These are phyloP conservation scores for Pinus taeda DNA, from an alignment of 75 land plant genomes.

Conservation along the genomic window DNA sequence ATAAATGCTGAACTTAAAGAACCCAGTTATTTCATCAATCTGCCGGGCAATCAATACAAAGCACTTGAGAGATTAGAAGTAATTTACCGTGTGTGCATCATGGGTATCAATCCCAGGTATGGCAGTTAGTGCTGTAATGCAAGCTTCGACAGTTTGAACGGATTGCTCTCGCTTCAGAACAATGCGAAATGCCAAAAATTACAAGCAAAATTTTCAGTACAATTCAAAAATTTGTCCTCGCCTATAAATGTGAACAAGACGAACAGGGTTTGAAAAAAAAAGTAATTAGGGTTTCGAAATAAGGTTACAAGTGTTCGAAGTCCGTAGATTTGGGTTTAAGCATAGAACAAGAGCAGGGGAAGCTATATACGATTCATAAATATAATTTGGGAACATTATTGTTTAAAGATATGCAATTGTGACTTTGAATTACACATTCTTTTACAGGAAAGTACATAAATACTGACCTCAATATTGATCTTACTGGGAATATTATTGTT, in stretches of 20 bases:
- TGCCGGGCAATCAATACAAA: background rate
- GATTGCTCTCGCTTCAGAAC: constrained; percentile 43
- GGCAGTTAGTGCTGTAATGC: constrained; percentile 49
- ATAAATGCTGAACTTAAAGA: background rate
- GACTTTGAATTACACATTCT: too few relatives aligned
- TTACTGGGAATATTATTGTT: constrained; percentile 2
- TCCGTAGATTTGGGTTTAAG: too few relatives aligned
- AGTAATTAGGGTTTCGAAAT: background rate
- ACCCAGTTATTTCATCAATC: background rate
- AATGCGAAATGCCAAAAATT: background rate
- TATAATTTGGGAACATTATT: too few relatives aligned
- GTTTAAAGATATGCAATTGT: too few relatives aligned
- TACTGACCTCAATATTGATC: constrained; percentile 54
- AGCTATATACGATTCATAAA: too few relatives aligned
- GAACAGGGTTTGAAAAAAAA: background rate
- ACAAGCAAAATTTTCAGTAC: too few relatives aligned
- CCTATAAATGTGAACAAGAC: background rate
- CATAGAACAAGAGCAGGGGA: too few relatives aligned
- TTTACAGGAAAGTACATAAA: background rate
- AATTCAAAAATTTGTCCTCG: background rate
- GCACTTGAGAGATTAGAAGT: background rate
- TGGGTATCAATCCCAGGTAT: constrained; percentile 69
- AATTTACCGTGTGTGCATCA: constrained; percentile 75
- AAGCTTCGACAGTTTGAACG: constrained; percentile 50
- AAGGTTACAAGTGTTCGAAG: too few relatives aligned